phyloP scores from a whole-genome alignment of 2,329 filamentous ascomycete genomes.

The Lecanicillium sp. region DNA sequence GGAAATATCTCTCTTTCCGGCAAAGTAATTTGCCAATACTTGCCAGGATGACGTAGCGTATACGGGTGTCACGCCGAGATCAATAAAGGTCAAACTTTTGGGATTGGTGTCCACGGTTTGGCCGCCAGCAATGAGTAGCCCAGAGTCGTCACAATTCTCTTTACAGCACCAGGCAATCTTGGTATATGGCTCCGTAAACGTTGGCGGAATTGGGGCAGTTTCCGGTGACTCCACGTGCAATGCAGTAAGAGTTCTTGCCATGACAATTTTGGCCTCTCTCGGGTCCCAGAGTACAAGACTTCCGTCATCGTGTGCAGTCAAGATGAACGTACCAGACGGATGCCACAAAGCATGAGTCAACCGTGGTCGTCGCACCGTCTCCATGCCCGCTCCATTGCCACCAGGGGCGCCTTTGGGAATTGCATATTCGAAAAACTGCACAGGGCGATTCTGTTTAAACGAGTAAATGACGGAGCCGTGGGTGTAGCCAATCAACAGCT shows the following conservation, averaged over 20 bases:
- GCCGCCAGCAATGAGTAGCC: constrained; percentile 78
- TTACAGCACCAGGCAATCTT: constrained; percentile 91
- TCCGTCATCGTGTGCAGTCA: constrained; percentile 83
- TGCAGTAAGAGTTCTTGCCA: constrained; percentile 73
- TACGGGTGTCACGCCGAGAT: constrained; percentile 79
- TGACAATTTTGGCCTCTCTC: constrained; percentile 76
- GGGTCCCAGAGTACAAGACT: constrained; percentile 92
- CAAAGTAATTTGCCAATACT: constrained; percentile 68
- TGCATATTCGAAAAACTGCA: constrained; percentile 76
- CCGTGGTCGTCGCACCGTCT: constrained; percentile 59
- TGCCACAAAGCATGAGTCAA: constrained; percentile 88
- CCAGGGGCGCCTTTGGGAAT: constrained; percentile 77
- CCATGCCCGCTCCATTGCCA: constrained; percentile 59
- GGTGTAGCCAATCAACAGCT: constrained; percentile 82
- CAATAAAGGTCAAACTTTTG: constrained; percentile 80
- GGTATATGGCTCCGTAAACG: constrained; percentile 65
- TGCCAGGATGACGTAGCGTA: constrained; percentile 93
- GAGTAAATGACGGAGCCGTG: constrained; percentile 86
- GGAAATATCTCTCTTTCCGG: constrained; percentile 63
- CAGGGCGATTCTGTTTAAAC: constrained; percentile 80
- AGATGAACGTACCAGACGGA: constrained; percentile 81
- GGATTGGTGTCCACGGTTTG: constrained; percentile 56
- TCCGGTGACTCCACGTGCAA: constrained; percentile 64
- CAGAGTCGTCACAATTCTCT: constrained; percentile 87
- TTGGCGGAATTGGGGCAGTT: constrained; percentile 40